These are phyloP conservation scores for Phytophthora cactorum DNA, from an alignment of 352 stramenopile species.

Conservation along the genomic window DNA sequence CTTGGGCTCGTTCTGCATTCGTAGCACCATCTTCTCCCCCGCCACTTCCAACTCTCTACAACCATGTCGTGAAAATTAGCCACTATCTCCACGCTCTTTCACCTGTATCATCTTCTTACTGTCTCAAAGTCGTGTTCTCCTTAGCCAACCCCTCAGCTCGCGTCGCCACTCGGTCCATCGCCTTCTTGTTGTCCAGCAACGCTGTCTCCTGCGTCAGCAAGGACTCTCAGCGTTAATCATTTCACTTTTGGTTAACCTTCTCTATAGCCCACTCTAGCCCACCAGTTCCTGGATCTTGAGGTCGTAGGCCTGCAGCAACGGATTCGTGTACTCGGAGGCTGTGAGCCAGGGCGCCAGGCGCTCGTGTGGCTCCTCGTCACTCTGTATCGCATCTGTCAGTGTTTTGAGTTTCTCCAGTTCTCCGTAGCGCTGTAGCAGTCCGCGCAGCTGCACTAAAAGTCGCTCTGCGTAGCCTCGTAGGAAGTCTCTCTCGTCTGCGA, in stretches of 20 bases:
- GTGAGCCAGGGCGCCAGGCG: constrained; percentile 67
- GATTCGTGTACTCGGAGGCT: constrained; percentile 73
- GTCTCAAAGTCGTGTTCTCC: constrained; percentile 70
- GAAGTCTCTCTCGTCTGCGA: constrained; percentile 72
- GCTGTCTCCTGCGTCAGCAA: constrained; percentile 42
- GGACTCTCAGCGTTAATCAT: background rate
- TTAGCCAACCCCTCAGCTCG: constrained; percentile 60
- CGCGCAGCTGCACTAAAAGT: constrained; percentile 64
- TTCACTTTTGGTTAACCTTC: background rate
- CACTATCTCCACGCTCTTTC: background rate
- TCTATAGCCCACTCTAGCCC: constrained; percentile 7
- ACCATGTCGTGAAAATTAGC: background rate
- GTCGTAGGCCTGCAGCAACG: constrained; percentile 80
- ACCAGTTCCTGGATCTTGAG: constrained; percentile 81
- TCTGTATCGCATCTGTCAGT: constrained; percentile 43
- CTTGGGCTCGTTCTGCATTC: constrained; percentile 51
- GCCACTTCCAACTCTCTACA: constrained; percentile 65
- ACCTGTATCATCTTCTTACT: constrained; percentile 39
- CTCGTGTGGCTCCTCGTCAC: constrained; percentile 11
- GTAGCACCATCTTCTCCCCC: constrained; percentile 62
- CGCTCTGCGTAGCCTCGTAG: constrained; percentile 71
- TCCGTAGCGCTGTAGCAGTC: constrained; percentile 66
- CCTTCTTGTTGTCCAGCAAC: constrained; percentile 63
- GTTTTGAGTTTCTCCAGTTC: constrained; percentile 78
- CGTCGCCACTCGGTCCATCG: constrained; percentile 55